These are phyloP conservation scores for Berberis thunbergii DNA, from an alignment of 164 flowering plant species.

Conservation along the genomic window DNA sequence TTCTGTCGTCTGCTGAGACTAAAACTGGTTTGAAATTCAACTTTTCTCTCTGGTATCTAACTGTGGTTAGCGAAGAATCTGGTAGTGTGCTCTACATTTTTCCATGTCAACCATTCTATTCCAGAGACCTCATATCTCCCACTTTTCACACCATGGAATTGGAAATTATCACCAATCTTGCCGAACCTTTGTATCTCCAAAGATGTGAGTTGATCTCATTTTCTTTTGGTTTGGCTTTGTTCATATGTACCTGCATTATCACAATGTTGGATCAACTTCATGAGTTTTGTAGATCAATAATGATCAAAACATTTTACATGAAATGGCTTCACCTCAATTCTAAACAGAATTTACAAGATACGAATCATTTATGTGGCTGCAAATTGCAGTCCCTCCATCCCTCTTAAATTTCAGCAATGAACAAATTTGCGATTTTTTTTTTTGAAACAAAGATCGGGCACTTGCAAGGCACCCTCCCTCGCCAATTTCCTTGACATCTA, in stretches of 20 bases:
- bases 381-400: no score
- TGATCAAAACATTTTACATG: not conserved
- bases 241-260: not conserved
- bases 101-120: not conserved
- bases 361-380: no score
- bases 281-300: not conserved
- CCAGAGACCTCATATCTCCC: no score
- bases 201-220: slow-evolving; percentile 18
- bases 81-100: not conserved
- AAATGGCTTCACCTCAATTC: not conserved
- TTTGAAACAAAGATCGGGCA: no score
- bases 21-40: not conserved
- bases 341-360: not conserved
- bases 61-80: not conserved
- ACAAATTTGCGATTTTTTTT: no score
- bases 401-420: no score
- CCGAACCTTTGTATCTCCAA: slow-evolving; percentile 10
- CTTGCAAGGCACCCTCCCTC: no score
- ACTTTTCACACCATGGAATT: no score
- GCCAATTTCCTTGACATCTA: no score
- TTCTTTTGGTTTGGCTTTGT: not conserved
- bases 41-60: not conserved
- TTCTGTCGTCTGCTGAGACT: not conserved
- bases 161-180: not conserved
- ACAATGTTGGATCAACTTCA: not conserved